phyloP scores from a whole-genome alignment of 306 rosid genomes.

The Fragaria vesca region DNA sequence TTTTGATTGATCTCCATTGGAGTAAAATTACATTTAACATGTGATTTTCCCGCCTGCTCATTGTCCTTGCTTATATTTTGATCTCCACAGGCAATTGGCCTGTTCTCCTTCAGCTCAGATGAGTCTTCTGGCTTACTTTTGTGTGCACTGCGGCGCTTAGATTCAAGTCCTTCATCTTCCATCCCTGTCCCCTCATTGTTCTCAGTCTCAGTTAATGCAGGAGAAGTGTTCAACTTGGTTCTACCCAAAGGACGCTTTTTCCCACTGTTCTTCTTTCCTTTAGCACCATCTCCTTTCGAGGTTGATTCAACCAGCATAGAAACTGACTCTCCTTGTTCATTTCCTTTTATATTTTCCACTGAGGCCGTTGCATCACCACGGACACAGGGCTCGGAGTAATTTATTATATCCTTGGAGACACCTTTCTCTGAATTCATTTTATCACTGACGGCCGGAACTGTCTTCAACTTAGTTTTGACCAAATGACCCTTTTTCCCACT shows the following conservation, averaged over 20 bases:
- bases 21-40: conserved; percentile 27
- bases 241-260: conserved; percentile 33
- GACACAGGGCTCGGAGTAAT: not conserved
- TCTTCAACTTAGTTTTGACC: not conserved
- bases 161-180: conserved; percentile 26
- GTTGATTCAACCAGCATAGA: conserved; percentile 32
- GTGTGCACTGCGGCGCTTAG: conserved; percentile 18
- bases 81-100: conserved; percentile 35
- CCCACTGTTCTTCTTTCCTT: conserved; percentile 38
- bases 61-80: conserved; percentile 25
- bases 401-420: conserved; percentile 1
- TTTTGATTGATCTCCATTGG: conserved; percentile 32
- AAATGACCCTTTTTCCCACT: not conserved
- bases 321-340: conserved; percentile 22
- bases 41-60: conserved; percentile 28
- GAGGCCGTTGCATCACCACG: not conserved
- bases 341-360: conserved; percentile 14
- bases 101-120: conserved; percentile 64
- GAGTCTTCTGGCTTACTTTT: conserved; percentile 31
- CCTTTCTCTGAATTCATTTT: not conserved
- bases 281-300: conserved; percentile 23
- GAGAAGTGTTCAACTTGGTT: conserved; percentile 37
- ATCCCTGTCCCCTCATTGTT: conserved; percentile 32
- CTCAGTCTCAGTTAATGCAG: conserved; percentile 19
- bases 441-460: not conserved